A percentile compares a stretch with the other conserved stretches of the same genome.
phyloP scores from a whole-genome alignment of 2,329 filamentous ascomycete species.

The Fonsecaea erecta region DNA sequence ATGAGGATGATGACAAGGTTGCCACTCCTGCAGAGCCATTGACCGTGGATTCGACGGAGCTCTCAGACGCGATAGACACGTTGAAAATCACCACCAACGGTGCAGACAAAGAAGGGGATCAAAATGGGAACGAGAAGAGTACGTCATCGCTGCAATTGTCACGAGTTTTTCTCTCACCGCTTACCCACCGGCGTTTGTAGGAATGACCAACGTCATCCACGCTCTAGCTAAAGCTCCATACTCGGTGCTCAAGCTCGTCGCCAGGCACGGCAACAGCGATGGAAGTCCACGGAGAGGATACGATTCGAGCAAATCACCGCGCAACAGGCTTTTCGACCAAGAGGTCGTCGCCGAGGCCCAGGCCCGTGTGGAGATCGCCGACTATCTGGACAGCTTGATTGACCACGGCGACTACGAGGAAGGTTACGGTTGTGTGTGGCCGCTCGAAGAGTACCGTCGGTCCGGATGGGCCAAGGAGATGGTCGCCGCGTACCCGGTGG shows the following conservation, averaged over 20 bases:
- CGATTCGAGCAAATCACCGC: background rate
- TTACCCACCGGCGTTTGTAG: background rate
- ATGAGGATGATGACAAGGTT: constrained; percentile 1
- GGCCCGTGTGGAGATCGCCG: constrained; percentile 60
- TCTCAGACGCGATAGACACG: constrained; percentile 18
- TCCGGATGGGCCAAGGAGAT: constrained; percentile 26
- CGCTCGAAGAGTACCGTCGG: constrained; percentile 27
- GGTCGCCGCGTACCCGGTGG: constrained; percentile 22
- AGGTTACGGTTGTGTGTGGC: constrained; percentile 25
- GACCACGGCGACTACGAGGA: constrained; percentile 22
- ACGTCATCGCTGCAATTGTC: background rate
- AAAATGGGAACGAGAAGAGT: constrained; percentile 13
- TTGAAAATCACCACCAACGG: constrained; percentile 8
- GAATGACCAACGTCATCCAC: background rate
- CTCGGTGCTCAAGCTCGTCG: constrained; percentile 26
- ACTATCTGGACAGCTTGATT: constrained; percentile 54
- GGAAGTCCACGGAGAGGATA: background rate
- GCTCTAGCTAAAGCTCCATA: constrained; percentile 20
- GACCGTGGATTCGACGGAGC: constrained; percentile 5
- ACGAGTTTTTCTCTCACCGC: background rate
- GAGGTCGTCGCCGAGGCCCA: constrained; percentile 44
- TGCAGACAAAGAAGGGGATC: background rate
- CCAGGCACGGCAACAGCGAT: constrained; percentile 15
- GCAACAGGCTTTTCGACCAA: constrained; percentile 23
- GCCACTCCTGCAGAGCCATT: background rate